Evolutionary conservation across 164 flowering plant genomes (phyloP), one percentile per base, ranked within the genome.

Genomic region (Dillenia turbinata): DNA sequence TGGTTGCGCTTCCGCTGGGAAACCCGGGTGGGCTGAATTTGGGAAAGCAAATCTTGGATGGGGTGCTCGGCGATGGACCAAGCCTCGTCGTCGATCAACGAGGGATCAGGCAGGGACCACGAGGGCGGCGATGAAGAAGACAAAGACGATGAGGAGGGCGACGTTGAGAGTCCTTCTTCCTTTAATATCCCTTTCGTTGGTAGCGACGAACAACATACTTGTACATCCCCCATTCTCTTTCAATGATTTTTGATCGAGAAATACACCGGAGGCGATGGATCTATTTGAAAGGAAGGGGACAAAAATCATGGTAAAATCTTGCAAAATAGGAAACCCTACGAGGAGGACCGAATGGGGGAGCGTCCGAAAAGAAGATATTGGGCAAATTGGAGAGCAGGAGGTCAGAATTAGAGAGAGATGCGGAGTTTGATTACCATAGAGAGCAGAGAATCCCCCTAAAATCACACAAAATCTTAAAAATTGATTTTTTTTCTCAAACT

Each of bases 51-150:
- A 24, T 75, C 62, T 5, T 47, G 12, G 22, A 79, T 64, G 5
- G 72, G 56, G 24, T 61, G 58, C 71, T 83, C 87, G 8, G 79
- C 84, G 1, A 3, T 44, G 0, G 43, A 53, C 79, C 76, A 78
- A 61, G 17, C 16, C 52, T 68, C 78, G 1, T 26, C 66, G 12
- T 44, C 57, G 44, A 75, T 19, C 19, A 59, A 22, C 44, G 52
- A 56, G 43, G 72, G 74, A 61, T 66, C 75, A n/a, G 73, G 68
- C 33, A 26, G 33, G 33, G 33, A 26, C 33, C 33, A 26, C 33
- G 33, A 26, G 33, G 33, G 33, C 33, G 33, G 33, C 33, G 33
- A 26, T 5, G 33, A 54, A 33, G 65, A 60, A 0, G 40, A 51
- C 12, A 69, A 58, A 44, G 59, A 56, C 8, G 61, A 44, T 47